These are phyloP conservation scores for Pseudocercospora eumusae DNA, from an alignment of 2,329 filamentous ascomycete genomes.

Conservation along the genomic window DNA sequence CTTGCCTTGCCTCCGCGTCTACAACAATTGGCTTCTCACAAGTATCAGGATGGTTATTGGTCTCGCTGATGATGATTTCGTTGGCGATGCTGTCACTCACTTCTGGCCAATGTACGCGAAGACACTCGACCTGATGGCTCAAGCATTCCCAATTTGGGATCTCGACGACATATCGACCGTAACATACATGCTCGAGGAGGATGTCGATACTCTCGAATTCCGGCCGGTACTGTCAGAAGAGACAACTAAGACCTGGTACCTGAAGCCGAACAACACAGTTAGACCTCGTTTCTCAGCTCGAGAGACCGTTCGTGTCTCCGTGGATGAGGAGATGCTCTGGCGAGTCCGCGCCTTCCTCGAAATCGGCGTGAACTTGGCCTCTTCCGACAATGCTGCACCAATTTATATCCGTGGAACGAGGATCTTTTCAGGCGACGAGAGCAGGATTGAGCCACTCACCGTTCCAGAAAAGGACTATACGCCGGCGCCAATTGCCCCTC, in stretches of 20 bases:
- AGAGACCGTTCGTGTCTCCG: constrained; percentile 55
- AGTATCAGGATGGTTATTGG: constrained; percentile 57
- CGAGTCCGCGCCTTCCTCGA: constrained; percentile 64
- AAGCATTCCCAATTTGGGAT: constrained; percentile 57
- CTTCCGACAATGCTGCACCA: constrained; percentile 45
- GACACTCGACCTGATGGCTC: constrained; percentile 60
- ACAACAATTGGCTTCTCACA: constrained; percentile 66
- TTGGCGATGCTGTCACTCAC: constrained; percentile 60
- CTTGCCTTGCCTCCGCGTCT: constrained; percentile 65
- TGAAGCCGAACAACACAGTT: constrained; percentile 43
- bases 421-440: constrained; percentile 31
- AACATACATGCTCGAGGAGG: constrained; percentile 67
- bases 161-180: constrained; percentile 52
- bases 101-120: constrained; percentile 68
- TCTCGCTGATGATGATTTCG: constrained; percentile 55
- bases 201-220: constrained; percentile 67
- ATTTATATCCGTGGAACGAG: constrained; percentile 31
- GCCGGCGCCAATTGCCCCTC: constrained; percentile 40
- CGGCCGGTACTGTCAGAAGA: constrained; percentile 53
- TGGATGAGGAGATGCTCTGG: constrained; percentile 67
- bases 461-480: constrained; percentile 48
- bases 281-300: constrained; percentile 58
- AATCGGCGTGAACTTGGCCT: constrained; percentile 61
- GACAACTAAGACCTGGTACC: constrained; percentile 56
- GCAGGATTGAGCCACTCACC: constrained; percentile 31